Conservation (phyloP, 345 rosid species). For the sweet orange (Citrus sinensis) region DVS_A1.0 CM039168.1:27996001-27996500, state of each 20-base stretch:
- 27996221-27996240: background rate
- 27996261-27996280: conserved; percentile 43
- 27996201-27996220: conserved; percentile 4
- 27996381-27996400: background rate
- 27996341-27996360: no score
- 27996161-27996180: no score
- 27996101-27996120: conserved; percentile 1
- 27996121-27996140: conserved; percentile 13
- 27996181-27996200: background rate
- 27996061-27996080: conserved; percentile 26
- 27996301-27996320: conserved; percentile 1
- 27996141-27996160: background rate
- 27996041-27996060: conserved; percentile 29
- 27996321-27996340: conserved; percentile 19
- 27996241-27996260: conserved; percentile 50
- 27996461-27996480: background rate
- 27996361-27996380: background rate
- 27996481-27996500: background rate
- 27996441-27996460: background rate
- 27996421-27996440: background rate
- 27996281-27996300: conserved; percentile 24
- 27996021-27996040: background rate
- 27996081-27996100: conserved; percentile 37
- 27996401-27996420: background rate
- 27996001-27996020: background rate